These are phyloP conservation scores for Fusarium nurragi DNA, from an alignment of 2,329 filamentous ascomycete genomes.

Conservation along the genomic window DNA sequence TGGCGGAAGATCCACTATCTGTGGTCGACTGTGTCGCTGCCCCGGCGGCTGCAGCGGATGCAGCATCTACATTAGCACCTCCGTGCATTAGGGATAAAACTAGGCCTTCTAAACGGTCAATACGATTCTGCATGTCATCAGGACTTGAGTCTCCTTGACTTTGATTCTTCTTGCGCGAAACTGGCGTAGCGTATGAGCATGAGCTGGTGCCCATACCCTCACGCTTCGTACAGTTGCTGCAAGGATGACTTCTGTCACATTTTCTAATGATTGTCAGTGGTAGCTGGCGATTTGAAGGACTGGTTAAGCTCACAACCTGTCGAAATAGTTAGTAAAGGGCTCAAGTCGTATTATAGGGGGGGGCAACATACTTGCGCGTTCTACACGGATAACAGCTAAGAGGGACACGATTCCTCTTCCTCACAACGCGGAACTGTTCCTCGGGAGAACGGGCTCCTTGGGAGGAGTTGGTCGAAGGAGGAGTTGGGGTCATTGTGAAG, in stretches of 20 bases:
- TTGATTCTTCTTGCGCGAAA: slow-evolving; percentile 77
- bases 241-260: slow-evolving; percentile 91
- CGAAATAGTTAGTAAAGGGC: slow-evolving; percentile 47
- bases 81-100: slow-evolving; percentile 95
- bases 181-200: slow-evolving; percentile 83
- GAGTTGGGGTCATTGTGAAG: slow-evolving; percentile 75
- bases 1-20: slow-evolving; percentile 57
- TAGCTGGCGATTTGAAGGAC: not conserved
- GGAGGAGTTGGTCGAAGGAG: slow-evolving; percentile 81
- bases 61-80: slow-evolving; percentile 64
- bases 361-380: slow-evolving; percentile 80
- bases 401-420: slow-evolving; percentile 91
- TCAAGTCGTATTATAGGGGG: slow-evolving; percentile 23
- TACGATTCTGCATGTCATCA: slow-evolving; percentile 98
- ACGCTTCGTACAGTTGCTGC: slow-evolving; percentile 93
- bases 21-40: slow-evolving; percentile 52
- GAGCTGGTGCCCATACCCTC: slow-evolving; percentile 82
- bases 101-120: slow-evolving; percentile 91
- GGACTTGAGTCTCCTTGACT: slow-evolving; percentile 70
- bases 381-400: slow-evolving; percentile 92
- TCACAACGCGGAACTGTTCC: slow-evolving; percentile 85
- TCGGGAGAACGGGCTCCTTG: slow-evolving; percentile 82
- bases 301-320: slow-evolving; percentile 50
- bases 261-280: slow-evolving; percentile 65
- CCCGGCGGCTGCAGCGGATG: slow-evolving; percentile 48